Evolutionary conservation across 305 asterid genomes (phyloP), one percentile per base, ranked within the genome.

Genomic region (Plantago lanceolata): DNA sequence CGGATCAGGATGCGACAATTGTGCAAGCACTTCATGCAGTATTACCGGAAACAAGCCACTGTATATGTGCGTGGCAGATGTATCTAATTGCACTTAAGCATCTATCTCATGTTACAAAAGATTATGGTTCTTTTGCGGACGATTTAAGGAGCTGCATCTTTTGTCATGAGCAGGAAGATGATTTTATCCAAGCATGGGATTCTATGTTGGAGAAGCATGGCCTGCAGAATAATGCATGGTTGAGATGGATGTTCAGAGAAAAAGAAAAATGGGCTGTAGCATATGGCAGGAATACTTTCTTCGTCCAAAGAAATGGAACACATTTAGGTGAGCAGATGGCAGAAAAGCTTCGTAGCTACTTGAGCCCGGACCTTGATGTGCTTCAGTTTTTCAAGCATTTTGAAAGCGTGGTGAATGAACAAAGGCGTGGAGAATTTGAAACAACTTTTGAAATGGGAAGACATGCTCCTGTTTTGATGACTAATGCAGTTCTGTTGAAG

Each of bases 161-260:
- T 56, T 61, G 73, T 64, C 79, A 78, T 55, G 89, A 83, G 74
- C 78, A 83, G 40, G 86, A 80, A 71, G 89, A 83, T 63, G 84
- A 83, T 74, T 80, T 80, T 65, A 66, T 70, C 68, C 66, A 60
- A 35, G 81, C 79, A 12, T 83, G 86, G 89, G 80, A 76, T 57
- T 69, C 60, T 48, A 72, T 83, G 86, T 72, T 83, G 79, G 84
- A 78, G 59, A 76, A 61, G 68, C 76, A 78, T 70, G 73, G 72
- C 49, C 74, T 83, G 67, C 75, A 65, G 68, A 75, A 83, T 24
- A 80, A 83, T 62, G 76, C 82, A 55, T 83, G 89, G 86, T 67
- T 83, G 81, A 78, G 71, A 76, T 83, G 89, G 89, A 83, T 83
- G 89, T 80, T 76, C 62, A 76, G 81, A 59, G 89, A 83, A 68